Percentiles rank a stretch among this genome's conserved stretches.
These are phyloP conservation scores for Neobulgaria alba DNA, from an alignment of 2,329 filamentous ascomycete genomes.

Conservation along the genomic window DNA sequence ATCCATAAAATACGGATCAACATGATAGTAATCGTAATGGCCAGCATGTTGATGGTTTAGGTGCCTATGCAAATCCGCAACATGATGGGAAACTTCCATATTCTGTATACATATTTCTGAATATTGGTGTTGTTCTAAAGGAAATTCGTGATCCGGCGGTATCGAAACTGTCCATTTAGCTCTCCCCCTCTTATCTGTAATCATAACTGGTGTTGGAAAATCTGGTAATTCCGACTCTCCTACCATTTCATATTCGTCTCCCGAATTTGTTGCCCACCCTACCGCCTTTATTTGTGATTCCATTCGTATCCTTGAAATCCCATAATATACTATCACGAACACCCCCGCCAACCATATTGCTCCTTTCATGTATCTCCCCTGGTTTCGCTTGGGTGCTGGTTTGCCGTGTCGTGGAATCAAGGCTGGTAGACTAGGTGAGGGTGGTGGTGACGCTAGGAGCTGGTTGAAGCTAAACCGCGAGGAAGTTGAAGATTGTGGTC, in stretches of 20 bases:
- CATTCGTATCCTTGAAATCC: constrained; percentile 28
- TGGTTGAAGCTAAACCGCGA: constrained; percentile 60
- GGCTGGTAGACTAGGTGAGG: constrained; percentile 62
- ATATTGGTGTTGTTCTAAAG: constrained; percentile 58
- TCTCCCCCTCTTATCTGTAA: constrained; percentile 55
- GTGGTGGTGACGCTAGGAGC: constrained; percentile 58
- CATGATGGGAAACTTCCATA: constrained; percentile 52
- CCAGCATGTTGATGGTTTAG: constrained; percentile 36
- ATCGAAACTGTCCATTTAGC: constrained; percentile 78
- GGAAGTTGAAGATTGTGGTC: constrained; percentile 49
- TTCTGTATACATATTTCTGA: constrained; percentile 60
- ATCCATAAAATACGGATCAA: constrained; percentile 65
- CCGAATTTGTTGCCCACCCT: constrained; percentile 33
- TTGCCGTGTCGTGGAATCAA: constrained; percentile 58
- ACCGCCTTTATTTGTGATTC: constrained; percentile 18
- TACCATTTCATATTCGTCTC: constrained; percentile 56
- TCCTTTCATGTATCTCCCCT: constrained; percentile 20
- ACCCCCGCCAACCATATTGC: constrained; percentile 46
- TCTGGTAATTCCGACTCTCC: constrained; percentile 57
- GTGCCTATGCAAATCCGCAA: constrained; percentile 42
- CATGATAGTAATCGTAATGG: constrained; percentile 46
- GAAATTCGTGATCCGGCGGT: constrained; percentile 57
- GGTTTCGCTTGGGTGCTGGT: constrained; percentile 36
- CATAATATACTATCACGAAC: constrained; percentile 43
- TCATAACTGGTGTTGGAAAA: constrained; percentile 62